Conservation (phyloP, 345 rosid genomes). For the Moricandia arvensis region DNA sequence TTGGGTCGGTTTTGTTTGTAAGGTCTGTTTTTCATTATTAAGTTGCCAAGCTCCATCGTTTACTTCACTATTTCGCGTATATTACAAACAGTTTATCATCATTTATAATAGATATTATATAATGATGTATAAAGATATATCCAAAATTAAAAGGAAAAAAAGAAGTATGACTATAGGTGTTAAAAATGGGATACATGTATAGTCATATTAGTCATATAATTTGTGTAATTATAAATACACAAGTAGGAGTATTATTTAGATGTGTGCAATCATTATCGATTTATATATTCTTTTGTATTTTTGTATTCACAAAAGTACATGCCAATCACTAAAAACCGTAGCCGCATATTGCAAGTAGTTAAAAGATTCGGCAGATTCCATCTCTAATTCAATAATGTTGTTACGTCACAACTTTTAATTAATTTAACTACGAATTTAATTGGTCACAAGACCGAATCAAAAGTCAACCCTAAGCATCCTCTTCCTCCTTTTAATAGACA, state of each 20-base stretch:
- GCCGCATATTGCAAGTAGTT: not conserved
- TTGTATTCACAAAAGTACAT: constrained; percentile 7
- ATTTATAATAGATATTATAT: too few relatives aligned
- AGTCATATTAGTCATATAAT: too few relatives aligned
- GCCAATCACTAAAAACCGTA: constrained; percentile 18
- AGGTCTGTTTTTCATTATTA: not conserved
- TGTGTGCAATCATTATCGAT: not conserved
- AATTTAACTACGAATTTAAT: constrained; percentile 5
- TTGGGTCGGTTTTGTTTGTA: too few relatives aligned
- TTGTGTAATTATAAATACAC: too few relatives aligned
- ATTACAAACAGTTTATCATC: too few relatives aligned
- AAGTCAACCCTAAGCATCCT: constrained; percentile 22
- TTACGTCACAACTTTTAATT: not conserved
- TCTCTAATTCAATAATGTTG: constrained; percentile 4
- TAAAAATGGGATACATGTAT: too few relatives aligned
- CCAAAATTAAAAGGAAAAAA: too few relatives aligned
- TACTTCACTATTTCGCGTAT: too few relatives aligned
- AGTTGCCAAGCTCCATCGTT: not conserved
- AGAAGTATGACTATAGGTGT: too few relatives aligned
- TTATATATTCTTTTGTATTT: not conserved
- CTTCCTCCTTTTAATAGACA: constrained; percentile 3
- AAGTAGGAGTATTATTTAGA: too few relatives aligned
- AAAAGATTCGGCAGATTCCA: constrained; percentile 16
- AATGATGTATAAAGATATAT: too few relatives aligned
- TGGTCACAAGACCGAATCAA: constrained; percentile 14